These are phyloP conservation scores for Coccinonectria pachysandricola DNA, from an alignment of 2,329 filamentous ascomycete genomes.

Conservation along the genomic window DNA sequence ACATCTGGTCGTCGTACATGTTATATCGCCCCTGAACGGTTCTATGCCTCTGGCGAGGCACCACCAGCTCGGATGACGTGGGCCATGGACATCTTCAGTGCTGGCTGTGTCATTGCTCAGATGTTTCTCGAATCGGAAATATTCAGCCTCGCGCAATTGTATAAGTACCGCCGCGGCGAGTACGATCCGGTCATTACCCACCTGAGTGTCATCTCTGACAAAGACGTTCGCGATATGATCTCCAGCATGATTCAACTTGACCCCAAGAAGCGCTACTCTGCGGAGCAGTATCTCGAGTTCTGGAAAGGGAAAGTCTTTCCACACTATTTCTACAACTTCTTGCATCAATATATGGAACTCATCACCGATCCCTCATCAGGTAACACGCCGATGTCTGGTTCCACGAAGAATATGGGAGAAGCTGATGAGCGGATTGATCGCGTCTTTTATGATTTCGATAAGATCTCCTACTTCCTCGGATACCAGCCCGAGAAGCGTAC, in stretches of 20 bases:
- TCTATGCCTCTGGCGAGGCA: constrained; percentile 60
- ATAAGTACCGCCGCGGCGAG: constrained; percentile 85
- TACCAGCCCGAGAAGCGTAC: constrained; percentile 46
- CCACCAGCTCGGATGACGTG: constrained; percentile 58
- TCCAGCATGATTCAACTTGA: constrained; percentile 94
- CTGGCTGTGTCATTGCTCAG: constrained; percentile 92
- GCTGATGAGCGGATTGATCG: constrained; percentile 90
- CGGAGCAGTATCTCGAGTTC: constrained; percentile 86
- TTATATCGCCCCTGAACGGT: constrained; percentile 90
- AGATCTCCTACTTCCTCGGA: constrained; percentile 89
- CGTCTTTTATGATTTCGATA: constrained; percentile 91
- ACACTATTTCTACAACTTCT: constrained; percentile 91
- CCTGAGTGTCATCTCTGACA: constrained; percentile 77
- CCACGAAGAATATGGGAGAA: constrained; percentile 63
- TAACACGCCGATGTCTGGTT: constrained; percentile 58
- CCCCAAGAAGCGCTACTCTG: constrained; percentile 82
- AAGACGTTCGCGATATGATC: constrained; percentile 78
- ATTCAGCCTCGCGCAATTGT: constrained; percentile 95
- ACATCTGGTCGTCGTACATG: constrained; percentile 84
- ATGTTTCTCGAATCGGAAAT: constrained; percentile 90
- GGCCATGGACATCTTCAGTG: constrained; percentile 99
- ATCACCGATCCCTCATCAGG: constrained; percentile 86
- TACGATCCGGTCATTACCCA: constrained; percentile 79
- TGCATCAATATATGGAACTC: constrained; percentile 95
- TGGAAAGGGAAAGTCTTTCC: constrained; percentile 91